Conservation (phyloP, 805 yeast genomes). For the Pichia nanzhaoensis region DNA sequence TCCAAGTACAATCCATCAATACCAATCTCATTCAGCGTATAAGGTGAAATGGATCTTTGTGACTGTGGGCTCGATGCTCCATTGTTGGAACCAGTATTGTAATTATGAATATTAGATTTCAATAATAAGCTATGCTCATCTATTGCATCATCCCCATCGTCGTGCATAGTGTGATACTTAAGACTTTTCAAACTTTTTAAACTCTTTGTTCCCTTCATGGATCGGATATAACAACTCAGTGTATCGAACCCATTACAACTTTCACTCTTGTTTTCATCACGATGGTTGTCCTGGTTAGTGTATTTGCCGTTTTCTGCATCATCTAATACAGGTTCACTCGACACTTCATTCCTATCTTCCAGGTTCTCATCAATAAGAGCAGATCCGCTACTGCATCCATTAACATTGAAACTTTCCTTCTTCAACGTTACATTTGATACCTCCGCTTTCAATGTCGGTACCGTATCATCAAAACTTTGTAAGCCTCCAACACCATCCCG, state of each 20-base stretch:
- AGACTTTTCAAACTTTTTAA: background rate
- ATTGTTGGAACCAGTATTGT: background rate
- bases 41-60: too few species aligned
- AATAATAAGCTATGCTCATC: background rate
- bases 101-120: background rate
- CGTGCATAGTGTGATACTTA: background rate
- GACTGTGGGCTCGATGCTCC: background rate
- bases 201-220: background rate
- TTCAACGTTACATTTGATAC: constrained; percentile 13
- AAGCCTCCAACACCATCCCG: background rate
- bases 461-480: background rate
- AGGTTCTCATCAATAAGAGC: background rate
- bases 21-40: too few species aligned
- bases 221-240: background rate
- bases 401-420: background rate
- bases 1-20: too few species aligned
- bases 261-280: background rate
- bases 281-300: too few species aligned
- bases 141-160: too few species aligned
- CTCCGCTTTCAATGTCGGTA: constrained; percentile 23
- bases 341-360: background rate
- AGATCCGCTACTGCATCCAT: background rate
- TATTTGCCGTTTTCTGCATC: too few species aligned
- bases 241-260: background rate
- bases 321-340: too few species aligned